A percentile compares a stretch with the other conserved stretches of the same genome.
phyloP scores from a whole-genome alignment of 2,329 filamentous ascomycete genomes.

The Calonectria ilicicola region DNA sequence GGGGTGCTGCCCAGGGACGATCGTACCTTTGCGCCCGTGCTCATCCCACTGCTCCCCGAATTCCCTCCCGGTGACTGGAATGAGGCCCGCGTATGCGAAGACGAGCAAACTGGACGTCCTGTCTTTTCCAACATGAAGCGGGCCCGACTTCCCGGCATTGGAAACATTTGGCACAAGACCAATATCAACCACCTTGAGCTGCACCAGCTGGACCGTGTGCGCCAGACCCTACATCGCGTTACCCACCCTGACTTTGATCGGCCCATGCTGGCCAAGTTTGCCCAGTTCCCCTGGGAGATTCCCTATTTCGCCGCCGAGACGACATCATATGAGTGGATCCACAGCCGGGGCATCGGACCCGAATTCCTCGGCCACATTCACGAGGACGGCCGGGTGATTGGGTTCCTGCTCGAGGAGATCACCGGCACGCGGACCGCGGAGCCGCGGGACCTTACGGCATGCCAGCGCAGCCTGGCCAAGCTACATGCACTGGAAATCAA shows the following conservation, averaged over 20 bases:
- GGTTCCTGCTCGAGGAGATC: constrained; percentile 43
- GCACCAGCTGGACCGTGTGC: constrained; percentile 31
- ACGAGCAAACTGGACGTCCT: constrained; percentile 37
- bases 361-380: constrained; percentile 46
- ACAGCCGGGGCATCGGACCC: constrained; percentile 43
- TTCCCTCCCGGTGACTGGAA: constrained; percentile 57
- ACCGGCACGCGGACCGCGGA: constrained; percentile 41
- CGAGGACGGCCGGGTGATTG: constrained; percentile 46
- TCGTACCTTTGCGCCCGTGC: constrained; percentile 46
- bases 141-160: constrained; percentile 46
- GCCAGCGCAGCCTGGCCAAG: constrained; percentile 39
- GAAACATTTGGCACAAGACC: constrained; percentile 48
- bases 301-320: constrained; percentile 47
- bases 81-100: constrained; percentile 47
- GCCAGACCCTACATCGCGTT: constrained; percentile 44
- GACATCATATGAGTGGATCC: constrained; percentile 46
- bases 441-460: constrained; percentile 43
- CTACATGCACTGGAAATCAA: constrained; percentile 48
- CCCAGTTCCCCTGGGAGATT: constrained; percentile 46
- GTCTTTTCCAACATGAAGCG: constrained; percentile 43
- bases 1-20: constrained; percentile 48
- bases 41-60: constrained; percentile 49
- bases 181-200: constrained; percentile 51
- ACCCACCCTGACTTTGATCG: constrained; percentile 38
- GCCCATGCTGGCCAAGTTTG: constrained; percentile 42